These are phyloP conservation scores for Emericellopsis cladophorae DNA, from an alignment of 2,329 filamentous ascomycete genomes.

Conservation along the genomic window DNA sequence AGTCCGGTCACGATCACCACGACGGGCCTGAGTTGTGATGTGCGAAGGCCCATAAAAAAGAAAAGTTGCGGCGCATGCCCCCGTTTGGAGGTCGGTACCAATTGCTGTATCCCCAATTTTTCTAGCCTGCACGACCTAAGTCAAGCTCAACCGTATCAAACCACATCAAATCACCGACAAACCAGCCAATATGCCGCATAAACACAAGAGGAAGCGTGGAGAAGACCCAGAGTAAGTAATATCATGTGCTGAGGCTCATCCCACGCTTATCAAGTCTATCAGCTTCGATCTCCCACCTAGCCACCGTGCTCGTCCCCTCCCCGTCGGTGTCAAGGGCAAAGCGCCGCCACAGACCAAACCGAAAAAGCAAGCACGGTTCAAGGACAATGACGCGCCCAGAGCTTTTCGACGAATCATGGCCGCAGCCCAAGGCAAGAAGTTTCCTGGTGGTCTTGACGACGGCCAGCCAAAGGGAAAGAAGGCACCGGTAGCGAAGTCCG, in stretches of 20 bases:
- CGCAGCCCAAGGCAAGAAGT: conserved; percentile 46
- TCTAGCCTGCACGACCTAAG: no score
- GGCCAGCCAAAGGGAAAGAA: conserved; percentile 27
- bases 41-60: no score
- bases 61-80: no score
- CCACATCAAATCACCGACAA: no score
- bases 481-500: conserved; percentile 7
- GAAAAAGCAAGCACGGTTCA: conserved; percentile 25
- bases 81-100: no score
- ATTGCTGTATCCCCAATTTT: no score
- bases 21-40: no score
- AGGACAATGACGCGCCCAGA: conserved; percentile 70
- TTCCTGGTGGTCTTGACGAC: conserved; percentile 57
- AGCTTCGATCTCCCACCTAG: conserved; percentile 38
- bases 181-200: conserved; percentile 59
- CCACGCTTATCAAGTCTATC: background rate
- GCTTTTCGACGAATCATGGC: conserved; percentile 82
- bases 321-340: conserved; percentile 16
- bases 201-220: conserved; percentile 58
- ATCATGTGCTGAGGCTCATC: background rate
- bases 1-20: no score
- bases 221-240: conserved; percentile 38
- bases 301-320: conserved; percentile 36
- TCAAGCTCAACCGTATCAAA: no score
- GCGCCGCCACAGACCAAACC: conserved; percentile 12